Conservation (phyloP, 805 yeast genomes). For the Candida sithepensis region DNA sequence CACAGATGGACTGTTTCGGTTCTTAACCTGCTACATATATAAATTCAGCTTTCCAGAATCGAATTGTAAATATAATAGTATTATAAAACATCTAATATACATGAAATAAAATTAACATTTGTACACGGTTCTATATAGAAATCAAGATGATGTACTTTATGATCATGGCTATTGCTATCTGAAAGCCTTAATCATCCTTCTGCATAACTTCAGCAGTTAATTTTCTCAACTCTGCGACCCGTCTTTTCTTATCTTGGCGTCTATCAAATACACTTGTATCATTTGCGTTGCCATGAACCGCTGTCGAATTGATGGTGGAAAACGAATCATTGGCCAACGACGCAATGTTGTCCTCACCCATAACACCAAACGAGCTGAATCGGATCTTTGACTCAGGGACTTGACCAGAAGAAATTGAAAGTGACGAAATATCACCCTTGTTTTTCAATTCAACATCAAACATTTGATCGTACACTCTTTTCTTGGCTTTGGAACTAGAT, state of each 20-base stretch:
- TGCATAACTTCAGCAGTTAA: constrained; percentile 26
- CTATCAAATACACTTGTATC: background rate
- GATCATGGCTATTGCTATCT: background rate
- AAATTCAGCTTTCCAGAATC: no score
- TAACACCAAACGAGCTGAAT: background rate
- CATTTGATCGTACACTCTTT: background rate
- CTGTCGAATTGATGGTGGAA: background rate
- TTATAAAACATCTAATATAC: background rate
- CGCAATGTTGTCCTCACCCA: background rate
- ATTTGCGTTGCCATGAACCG: background rate
- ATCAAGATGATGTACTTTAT: background rate
- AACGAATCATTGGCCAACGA: background rate
- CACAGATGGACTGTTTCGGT: constrained; percentile 26
- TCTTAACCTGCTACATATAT: background rate
- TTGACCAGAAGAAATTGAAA: constrained; percentile 7
- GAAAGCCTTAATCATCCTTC: constrained; percentile 4
- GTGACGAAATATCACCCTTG: constrained; percentile 8
- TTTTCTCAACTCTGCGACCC: constrained; percentile 17
- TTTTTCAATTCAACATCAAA: background rate
- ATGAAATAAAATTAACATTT: constrained; percentile 2
- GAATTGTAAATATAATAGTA: no score
- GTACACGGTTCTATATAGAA: constrained; percentile 6
- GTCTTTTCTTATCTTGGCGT: constrained; percentile 9
- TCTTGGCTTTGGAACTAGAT: background rate
- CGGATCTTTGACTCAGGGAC: background rate